Base-by-base conservation (phyloP, 495 filamentous ascomycete species). In the Xanthoparmelia taractica region DNA sequence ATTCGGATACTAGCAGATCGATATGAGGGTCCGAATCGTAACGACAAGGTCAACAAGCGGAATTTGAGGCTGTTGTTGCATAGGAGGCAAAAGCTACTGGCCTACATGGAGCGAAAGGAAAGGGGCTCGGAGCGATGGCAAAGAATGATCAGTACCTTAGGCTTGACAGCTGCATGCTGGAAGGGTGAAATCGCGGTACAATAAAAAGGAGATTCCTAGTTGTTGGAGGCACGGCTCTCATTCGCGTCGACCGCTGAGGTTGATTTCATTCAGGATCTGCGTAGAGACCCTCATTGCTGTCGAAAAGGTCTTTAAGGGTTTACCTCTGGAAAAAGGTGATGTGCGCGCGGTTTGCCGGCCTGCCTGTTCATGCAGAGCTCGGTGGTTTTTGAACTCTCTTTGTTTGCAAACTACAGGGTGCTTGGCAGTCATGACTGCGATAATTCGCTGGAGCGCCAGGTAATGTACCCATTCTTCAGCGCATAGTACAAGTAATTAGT, bases 1-100 rank as follows among this genome's bases (percentile, higher is more conserved):
- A 99, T 99, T 69, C 76, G 89, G 59, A 87, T 89, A 50, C 73
- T 97, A 57, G 84, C 87, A 38, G 77, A 85, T 64, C 79, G 82
- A 58, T 70, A 81, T 29, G 70, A 90, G 59, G 74, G 72, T 6
- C 69, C 73, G 58, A 79, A 78, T 57, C 78, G 85, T 68, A 85
- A 79, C 63, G 94, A 99, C 72, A 97, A 94, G 78, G 83, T 91
- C 68, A 97, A 96, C 76, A 96, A 94, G 81, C 82, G 92, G 66
- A 96, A 94, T 78, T 69, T 99, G 70, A 78, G 89, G 60, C 60
- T 92, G 60, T 77, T 99, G 69, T 87, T 95, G 61, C 94, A 99
- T 74, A 86, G 86, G 76, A 79, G 94, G 70, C 92, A 96, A 75
- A 95, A 91, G 77, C 74, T 96, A 60, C 72, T 97, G 69, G 80